Evolutionary conservation across 441 rosid species (phyloP).

Genomic region (Euphorbia celastroides): DNA sequence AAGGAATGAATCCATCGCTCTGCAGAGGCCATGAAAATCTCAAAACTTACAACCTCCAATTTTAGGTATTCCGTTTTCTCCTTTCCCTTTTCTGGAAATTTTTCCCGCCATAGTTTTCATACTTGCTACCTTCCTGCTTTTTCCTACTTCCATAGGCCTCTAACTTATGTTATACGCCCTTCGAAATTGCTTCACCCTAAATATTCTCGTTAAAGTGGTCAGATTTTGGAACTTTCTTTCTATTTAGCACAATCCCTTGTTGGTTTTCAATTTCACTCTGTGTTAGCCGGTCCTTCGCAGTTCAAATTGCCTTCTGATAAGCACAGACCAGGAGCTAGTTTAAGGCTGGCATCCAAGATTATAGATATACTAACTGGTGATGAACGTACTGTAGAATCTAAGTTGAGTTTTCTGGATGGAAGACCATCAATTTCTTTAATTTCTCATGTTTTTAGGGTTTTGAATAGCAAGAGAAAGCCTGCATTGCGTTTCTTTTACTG

Average conservation of each 20-base stretch:
- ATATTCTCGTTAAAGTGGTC: neutral
- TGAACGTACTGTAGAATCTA: conserved; percentile 27
- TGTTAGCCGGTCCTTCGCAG: conserved; percentile 4
- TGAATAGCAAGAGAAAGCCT: conserved; percentile 34
- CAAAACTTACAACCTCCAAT: neutral
- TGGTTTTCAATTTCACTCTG: conserved; percentile 10
- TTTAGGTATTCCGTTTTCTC: neutral
- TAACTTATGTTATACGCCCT: too few species aligned
- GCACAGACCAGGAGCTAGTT: conserved; percentile 6
- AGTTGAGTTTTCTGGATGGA: conserved; percentile 30
- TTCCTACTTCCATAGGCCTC: too few species aligned
- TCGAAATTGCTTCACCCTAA: neutral
- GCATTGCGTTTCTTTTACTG: conserved; percentile 42
- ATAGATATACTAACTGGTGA: conserved; percentile 26
- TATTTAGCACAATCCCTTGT: conserved; percentile 3
- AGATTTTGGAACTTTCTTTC: conserved; percentile 13
- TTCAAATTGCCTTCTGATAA: conserved; percentile 1
- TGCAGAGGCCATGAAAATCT: conserved; percentile 1
- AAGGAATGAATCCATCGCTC: too few species aligned
- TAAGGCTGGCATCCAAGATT: conserved; percentile 21
- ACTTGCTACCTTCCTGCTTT: too few species aligned
- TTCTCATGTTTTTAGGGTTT: conserved; percentile 23
- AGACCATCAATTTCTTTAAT: conserved; percentile 26
- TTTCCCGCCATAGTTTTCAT: neutral
- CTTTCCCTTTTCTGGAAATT: neutral